phyloP scores from a whole-genome alignment of 2,329 filamentous ascomycete genomes.

The Thielaviopsis populi region DNA sequence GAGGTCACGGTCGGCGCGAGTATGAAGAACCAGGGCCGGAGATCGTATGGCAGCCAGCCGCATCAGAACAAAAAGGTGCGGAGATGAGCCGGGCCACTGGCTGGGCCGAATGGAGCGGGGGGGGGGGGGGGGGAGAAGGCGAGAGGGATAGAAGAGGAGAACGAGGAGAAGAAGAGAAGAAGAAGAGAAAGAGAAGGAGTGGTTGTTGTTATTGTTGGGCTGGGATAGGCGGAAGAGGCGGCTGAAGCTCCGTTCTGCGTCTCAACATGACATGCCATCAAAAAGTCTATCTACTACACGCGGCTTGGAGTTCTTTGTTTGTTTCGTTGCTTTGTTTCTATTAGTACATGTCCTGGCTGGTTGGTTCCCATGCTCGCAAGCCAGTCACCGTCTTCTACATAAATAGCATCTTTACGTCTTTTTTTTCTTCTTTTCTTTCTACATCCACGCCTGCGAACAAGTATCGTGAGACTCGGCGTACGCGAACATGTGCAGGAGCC shows the following conservation, averaged over 20 bases:
- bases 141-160: too few relatives aligned
- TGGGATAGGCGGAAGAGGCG: neutral
- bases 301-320: slow-evolving; percentile 11
- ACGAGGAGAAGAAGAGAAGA: too few relatives aligned
- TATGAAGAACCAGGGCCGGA: slow-evolving; percentile 54
- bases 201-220: too few relatives aligned
- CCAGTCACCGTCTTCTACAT: neutral
- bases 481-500: neutral
- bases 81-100: slow-evolving; percentile 9
- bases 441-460: neutral
- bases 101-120: neutral
- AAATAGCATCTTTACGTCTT: neutral
- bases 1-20: slow-evolving; percentile 73
- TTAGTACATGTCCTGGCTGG: neutral
- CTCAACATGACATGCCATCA: slow-evolving; percentile 1
- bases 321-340: slow-evolving; percentile 7
- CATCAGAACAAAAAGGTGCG: slow-evolving; percentile 33
- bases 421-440: neutral
- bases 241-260: neutral
- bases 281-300: slow-evolving; percentile 12
- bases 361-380: neutral
- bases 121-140: neutral
- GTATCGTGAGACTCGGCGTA: neutral
- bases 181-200: too few relatives aligned
- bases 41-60: slow-evolving; percentile 67